Base-by-base conservation (phyloP, 2,329 filamentous ascomycete genomes). In the Fulvia fulva region DNA sequence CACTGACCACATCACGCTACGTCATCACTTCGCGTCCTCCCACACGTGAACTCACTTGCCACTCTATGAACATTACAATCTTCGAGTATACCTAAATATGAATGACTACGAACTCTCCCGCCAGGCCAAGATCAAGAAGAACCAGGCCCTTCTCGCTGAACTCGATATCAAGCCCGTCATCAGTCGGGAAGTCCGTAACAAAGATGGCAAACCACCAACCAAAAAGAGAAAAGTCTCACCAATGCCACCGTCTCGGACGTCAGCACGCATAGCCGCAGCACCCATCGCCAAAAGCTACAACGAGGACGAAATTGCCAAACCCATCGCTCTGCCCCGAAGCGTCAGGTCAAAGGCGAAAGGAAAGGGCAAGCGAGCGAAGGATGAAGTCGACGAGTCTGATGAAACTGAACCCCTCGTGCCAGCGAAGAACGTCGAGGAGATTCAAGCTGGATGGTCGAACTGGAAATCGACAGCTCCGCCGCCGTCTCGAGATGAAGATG, bases 91-190 rank as follows among this genome's bases (percentile, higher is more conserved):
- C 46, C 9, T 19, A 16, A 58, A 41, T 5, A 77, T 78, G 75
- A 71, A 70, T 45, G 74, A 71, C 46, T 79, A 81, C 62, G 80
- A 82, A 63, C 71, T 73, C 1, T 73, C 76, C 21, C 74, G 80
- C 2, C 70, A 74, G 7, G 75, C 73, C 14, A 81, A 81, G 61
- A 81, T 83, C 63, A 75, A 75, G 60, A 73, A 76, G 9, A 83
- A 83, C 62, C 72, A 79, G 63, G 75, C 73, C 8, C 71, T 82
- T 1, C 69, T 83, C 3, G 74, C 74, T 50, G 74, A 78, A 41
- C 75, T 83, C 16, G 76, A 79, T 11, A 75, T 82, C 51, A 72
- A 70, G 53, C 60, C 68, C 9, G 46, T 70, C 22, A 47, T 63
- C 41, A 54, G 66, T 1, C 59, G 61, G 26, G 41, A 46, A 46